Conservation (phyloP, 495 filamentous ascomycete genomes). For the Penicillium antarcticum region DNA sequence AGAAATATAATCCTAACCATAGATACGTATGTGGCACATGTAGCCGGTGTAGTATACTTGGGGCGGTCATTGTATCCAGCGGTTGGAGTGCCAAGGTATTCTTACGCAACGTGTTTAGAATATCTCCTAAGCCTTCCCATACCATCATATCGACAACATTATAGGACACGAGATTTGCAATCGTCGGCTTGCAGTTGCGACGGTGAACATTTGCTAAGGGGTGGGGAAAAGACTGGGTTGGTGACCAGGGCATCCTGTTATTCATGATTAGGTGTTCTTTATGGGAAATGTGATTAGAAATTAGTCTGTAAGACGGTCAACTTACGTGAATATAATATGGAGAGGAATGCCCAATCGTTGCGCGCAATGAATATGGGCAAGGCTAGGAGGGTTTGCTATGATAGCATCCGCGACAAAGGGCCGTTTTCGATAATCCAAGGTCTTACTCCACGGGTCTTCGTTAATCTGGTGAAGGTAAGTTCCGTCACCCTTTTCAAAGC, state of each 20-base stretch:
- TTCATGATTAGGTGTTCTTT: slow-evolving; percentile 1
- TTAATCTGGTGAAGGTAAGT: slow-evolving; percentile 43
- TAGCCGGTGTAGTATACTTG: slow-evolving; percentile 60
- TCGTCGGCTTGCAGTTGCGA: slow-evolving; percentile 47
- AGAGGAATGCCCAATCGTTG: slow-evolving; percentile 76
- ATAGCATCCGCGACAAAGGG: slow-evolving; percentile 80
- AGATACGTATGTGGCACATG: slow-evolving; percentile 74
- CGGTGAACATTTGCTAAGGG: slow-evolving; percentile 54
- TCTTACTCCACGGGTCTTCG: slow-evolving; percentile 35
- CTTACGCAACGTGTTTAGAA: slow-evolving; percentile 73
- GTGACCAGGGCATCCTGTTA: slow-evolving; percentile 60
- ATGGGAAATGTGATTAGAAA: slow-evolving; percentile 52
- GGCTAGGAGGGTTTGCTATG: slow-evolving; percentile 81
- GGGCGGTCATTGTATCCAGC: slow-evolving; percentile 64
- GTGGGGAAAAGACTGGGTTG: slow-evolving; percentile 52
- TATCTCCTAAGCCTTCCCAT: slow-evolving; percentile 76
- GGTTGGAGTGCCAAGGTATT: slow-evolving; percentile 63
- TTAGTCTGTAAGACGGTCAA: background rate
- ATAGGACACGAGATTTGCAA: slow-evolving; percentile 74
- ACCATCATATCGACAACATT: slow-evolving; percentile 77
- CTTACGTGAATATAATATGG: slow-evolving; percentile 79
- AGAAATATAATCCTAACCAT: slow-evolving; percentile 41
- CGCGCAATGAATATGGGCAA: slow-evolving; percentile 79
- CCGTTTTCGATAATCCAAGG: slow-evolving; percentile 34
- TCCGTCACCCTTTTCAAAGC: slow-evolving; percentile 61